phyloP scores from a whole-genome alignment of 2,329 filamentous ascomycete species.

The Diaporthe citrichinensis region DNA sequence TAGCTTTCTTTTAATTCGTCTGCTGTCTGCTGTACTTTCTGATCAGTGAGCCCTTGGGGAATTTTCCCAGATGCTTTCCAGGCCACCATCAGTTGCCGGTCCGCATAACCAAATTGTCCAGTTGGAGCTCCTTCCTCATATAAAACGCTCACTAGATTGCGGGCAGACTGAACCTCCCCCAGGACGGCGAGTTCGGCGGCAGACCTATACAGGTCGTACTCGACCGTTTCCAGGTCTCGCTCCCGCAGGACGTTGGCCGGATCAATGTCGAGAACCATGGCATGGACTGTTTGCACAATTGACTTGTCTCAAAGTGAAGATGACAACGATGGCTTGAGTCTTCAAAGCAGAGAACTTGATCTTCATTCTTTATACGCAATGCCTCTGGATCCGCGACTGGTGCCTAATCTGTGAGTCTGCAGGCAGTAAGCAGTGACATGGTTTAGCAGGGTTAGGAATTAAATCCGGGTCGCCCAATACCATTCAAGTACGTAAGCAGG shows the following conservation, averaged over 20 bases:
- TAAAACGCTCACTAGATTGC: not conserved
- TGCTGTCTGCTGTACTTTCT: not conserved
- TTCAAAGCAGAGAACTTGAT: fast-evolving
- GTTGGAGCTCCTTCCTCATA: not conserved
- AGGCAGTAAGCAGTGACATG: too few relatives aligned
- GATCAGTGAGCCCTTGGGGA: not conserved
- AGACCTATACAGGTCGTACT: not conserved
- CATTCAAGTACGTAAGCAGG: too few relatives aligned
- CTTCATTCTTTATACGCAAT: not conserved
- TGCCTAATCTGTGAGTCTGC: too few relatives aligned
- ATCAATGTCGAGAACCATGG: not conserved
- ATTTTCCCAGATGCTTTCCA: not conserved
- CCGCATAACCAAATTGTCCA: not conserved
- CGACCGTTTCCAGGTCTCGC: not conserved
- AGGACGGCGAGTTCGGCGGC: not conserved
- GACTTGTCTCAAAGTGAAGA: not conserved
- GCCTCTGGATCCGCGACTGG: too few relatives aligned
- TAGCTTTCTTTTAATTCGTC: not conserved
- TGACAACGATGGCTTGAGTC: not conserved
- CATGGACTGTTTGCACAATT: not conserved
- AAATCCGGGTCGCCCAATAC: too few relatives aligned
- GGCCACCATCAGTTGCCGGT: not conserved
- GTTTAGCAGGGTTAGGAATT: too few relatives aligned
- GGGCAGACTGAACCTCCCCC: not conserved
- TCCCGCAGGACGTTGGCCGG: not conserved